These are phyloP conservation scores for Trichaptum fuscoviolaceum DNA, from an alignment of 768 basidiomycete genomes.

Conservation along the genomic window DNA sequence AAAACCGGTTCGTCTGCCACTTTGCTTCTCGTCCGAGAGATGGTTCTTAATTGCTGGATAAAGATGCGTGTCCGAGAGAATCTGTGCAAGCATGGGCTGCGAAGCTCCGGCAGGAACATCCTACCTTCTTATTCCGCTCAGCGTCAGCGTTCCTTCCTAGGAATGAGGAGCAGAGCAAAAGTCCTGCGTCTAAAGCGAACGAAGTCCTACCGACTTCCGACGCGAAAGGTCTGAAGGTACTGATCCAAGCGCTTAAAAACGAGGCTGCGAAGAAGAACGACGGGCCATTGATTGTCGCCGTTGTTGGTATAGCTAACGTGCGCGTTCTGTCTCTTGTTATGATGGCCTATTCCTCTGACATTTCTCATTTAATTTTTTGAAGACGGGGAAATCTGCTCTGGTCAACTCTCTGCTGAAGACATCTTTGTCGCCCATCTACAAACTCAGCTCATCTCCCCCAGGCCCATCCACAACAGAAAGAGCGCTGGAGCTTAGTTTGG, in stretches of 20 bases:
- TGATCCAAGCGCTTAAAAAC: slow-evolving; percentile 43
- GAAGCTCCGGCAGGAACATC: slow-evolving; percentile 52
- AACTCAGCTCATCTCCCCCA: slow-evolving; percentile 39
- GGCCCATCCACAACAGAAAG: slow-evolving; percentile 70
- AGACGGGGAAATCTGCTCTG: slow-evolving; percentile 83
- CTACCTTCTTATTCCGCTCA: slow-evolving; percentile 68
- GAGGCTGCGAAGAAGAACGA: slow-evolving; percentile 40
- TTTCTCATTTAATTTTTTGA: slow-evolving; percentile 4
- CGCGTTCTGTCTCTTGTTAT: slow-evolving; percentile 20
- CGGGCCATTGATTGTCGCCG: slow-evolving; percentile 59
- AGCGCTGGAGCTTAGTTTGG: slow-evolving; percentile 55
- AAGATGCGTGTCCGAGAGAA: slow-evolving; percentile 81
- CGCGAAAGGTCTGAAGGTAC: slow-evolving; percentile 52
- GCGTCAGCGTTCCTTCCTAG: slow-evolving; percentile 61
- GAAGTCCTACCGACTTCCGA: slow-evolving; percentile 44
- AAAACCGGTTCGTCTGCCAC: slow-evolving; percentile 66
- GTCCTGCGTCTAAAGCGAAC: slow-evolving; percentile 25
- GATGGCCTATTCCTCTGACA: slow-evolving; percentile 8
- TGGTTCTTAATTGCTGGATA: background rate
- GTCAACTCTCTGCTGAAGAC: slow-evolving; percentile 70
- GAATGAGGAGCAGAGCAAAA: slow-evolving; percentile 18
- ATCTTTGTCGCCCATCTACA: slow-evolving; percentile 51
- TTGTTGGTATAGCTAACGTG: slow-evolving; percentile 84
- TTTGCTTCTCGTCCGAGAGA: too few relatives aligned
- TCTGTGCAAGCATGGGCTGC: slow-evolving; percentile 63